Evolutionary conservation across 805 yeast species (phyloP).

Genomic region (Sungouiozyma ichnusensis): DNA sequence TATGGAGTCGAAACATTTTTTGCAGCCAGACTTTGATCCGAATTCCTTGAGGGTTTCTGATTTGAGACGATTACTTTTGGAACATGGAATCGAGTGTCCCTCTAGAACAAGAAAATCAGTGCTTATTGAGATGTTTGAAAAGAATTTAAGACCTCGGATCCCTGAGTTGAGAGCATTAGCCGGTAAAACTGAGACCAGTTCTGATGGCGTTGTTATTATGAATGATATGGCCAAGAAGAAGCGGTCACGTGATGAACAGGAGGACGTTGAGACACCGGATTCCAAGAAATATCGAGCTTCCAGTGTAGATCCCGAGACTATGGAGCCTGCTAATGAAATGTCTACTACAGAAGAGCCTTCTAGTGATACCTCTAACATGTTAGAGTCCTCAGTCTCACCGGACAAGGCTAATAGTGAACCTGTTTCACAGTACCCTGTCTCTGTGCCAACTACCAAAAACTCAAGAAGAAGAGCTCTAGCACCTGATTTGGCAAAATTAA

Average conservation of each 20-base stretch:
- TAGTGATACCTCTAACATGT: neutral
- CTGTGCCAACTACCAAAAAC: neutral
- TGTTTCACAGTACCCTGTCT: neutral
- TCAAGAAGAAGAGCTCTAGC: conserved; percentile 14
- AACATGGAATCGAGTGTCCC: conserved; percentile 46
- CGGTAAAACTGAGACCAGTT: conserved; percentile 9
- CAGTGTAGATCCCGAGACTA: neutral
- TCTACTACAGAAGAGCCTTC: neutral
- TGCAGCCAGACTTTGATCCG: conserved; percentile 50
- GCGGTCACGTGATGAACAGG: neutral
- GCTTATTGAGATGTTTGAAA: conserved; percentile 44
- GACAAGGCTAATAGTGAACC: neutral
- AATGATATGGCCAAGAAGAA: neutral
- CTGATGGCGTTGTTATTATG: conserved; percentile 12
- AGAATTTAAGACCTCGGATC: conserved; percentile 41
- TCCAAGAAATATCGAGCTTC: neutral
- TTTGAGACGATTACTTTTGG: conserved; percentile 52
- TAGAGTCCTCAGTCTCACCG: neutral
- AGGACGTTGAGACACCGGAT: neutral
- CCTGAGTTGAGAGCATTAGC: conserved; percentile 30
- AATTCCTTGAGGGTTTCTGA: conserved; percentile 52
- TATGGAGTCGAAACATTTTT: conserved; percentile 4
- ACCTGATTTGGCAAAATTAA: conserved; percentile 24
- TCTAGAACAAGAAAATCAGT: conserved; percentile 58
- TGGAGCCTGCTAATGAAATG: neutral